These are phyloP conservation scores for Patellifolia procumbens DNA, from an alignment of 179 eudicot species.

Conservation along the genomic window DNA sequence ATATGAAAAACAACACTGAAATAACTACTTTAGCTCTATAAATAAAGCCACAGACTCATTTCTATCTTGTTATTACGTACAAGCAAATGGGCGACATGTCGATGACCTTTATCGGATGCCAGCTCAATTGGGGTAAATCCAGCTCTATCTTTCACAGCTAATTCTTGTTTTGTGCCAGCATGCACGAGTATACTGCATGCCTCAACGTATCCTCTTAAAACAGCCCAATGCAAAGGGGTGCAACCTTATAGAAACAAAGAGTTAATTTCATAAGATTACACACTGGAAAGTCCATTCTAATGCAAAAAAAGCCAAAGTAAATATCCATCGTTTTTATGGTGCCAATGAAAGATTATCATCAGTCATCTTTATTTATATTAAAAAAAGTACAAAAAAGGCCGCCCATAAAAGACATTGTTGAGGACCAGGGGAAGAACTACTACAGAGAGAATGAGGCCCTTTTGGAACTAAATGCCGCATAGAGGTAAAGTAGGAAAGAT, in stretches of 20 bases:
- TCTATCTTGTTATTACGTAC: slow-evolving; percentile 55
- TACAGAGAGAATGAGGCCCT: background rate
- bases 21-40: slow-evolving; percentile 7
- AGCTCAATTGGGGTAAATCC: slow-evolving; percentile 80
- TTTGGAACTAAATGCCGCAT: background rate
- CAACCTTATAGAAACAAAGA: slow-evolving; percentile 55
- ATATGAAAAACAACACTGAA: background rate
- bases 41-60: slow-evolving; percentile 4
- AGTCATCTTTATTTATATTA: background rate
- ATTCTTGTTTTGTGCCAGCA: slow-evolving; percentile 80
- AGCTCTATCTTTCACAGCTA: slow-evolving; percentile 75
- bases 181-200: slow-evolving; percentile 86
- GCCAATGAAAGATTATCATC: background rate
- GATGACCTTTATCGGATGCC: slow-evolving; percentile 97
- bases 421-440: background rate
- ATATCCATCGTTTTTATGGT: background rate
- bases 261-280: slow-evolving; percentile 2
- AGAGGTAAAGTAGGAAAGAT: background rate
- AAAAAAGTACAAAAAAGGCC: too few relatives aligned
- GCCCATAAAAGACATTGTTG: too few relatives aligned
- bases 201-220: slow-evolving; percentile 75
- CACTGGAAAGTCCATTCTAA: background rate
- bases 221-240: slow-evolving; percentile 98
- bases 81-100: slow-evolving; percentile 75
- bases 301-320: background rate